Evolutionary conservation across 73 alveolate genomes (phyloP), one percentile per base, ranked within the genome.

Genomic region (Effrenium voratum): DNA sequence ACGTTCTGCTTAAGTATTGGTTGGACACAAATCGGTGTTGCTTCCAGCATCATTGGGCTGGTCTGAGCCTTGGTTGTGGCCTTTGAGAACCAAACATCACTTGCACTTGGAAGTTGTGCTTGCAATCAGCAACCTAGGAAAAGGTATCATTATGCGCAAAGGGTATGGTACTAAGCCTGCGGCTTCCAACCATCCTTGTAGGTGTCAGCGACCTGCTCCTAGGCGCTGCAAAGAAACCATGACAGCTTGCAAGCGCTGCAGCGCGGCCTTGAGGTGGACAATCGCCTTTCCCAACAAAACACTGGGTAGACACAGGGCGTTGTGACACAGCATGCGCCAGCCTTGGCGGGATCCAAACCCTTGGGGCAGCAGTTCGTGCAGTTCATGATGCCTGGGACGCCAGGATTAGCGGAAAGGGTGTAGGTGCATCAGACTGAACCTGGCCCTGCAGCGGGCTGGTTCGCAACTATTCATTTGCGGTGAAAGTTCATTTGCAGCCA

Each of bases 361-460:
- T 99, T 99, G 43, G 99, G 99, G 99, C 99, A 99, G 86, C 99
- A 97, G 79, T 94, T 94, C 19, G 99, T 98, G 99, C 99, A 99
- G 99, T 98, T 93, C 75, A 99, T 99, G 88, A 99, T 99, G 93
- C 99, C 94, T 86, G 15, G n/a, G 94, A 43, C 57, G 4, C 15
- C 52, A 59, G 22, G 40, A 36, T 12, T 6, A 52, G 63, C 19
- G n/a, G n/a, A n/a, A n/a, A n/a, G n/a, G 15, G 52, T 73, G 5
- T 63, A 22, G 22, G 30, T 13, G 40, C 10, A 8, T 32, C 40
- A 5, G 22, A 24, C 76, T 63, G 36, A 13, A 63, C 41, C 76
- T n/a, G n/a, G 76, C 15, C 77, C 40, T 63, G 43, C 1, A 22
- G 34, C 75, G 40, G 3, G 19, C 5, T 32, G 75, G n/a, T 57